Evolutionary conservation across 495 filamentous ascomycete genomes (phyloP).

Genomic region (Aspergillus leporis): DNA sequence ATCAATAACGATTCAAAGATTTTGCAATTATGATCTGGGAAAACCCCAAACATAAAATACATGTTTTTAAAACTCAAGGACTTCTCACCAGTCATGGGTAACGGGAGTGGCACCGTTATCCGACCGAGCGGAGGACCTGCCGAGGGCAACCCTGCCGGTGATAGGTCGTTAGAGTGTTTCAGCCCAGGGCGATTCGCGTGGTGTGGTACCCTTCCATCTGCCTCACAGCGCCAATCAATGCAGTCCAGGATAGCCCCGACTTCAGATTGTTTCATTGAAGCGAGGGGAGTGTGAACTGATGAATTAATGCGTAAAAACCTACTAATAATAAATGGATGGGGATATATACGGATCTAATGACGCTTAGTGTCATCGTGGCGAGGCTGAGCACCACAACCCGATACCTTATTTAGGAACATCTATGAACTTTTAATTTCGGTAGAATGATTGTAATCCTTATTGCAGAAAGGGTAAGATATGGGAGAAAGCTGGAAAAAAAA

Average conservation of each 20-base stretch:
- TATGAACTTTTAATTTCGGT: neutral
- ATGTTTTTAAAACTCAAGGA: neutral
- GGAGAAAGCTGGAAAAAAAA: neutral
- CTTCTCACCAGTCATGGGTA: neutral
- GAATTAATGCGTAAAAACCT: too few relatives aligned
- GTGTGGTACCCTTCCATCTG: neutral
- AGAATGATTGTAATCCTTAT: neutral
- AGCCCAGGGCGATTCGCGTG: constrained; percentile 3
- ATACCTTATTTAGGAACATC: neutral
- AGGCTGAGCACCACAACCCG: constrained; percentile 1
- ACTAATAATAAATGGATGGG: neutral
- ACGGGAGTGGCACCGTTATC: constrained; percentile 1
- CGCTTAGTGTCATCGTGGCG: neutral
- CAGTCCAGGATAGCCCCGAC: neutral
- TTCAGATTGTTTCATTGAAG: constrained; percentile 6
- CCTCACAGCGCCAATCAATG: neutral
- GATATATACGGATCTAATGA: neutral
- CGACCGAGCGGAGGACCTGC: constrained; percentile 1
- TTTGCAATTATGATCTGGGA: neutral
- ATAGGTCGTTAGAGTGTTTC: neutral
- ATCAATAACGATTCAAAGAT: neutral
- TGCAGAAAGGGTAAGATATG: too few relatives aligned
- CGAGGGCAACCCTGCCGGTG: neutral
- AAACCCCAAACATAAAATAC: neutral
- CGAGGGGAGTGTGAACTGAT: constrained; percentile 2